A percentile compares a stretch with the other conserved stretches of the same genome.
Conservation (phyloP, 805 yeast genomes). For the Tetrapisispora taiwanensis region DNA sequence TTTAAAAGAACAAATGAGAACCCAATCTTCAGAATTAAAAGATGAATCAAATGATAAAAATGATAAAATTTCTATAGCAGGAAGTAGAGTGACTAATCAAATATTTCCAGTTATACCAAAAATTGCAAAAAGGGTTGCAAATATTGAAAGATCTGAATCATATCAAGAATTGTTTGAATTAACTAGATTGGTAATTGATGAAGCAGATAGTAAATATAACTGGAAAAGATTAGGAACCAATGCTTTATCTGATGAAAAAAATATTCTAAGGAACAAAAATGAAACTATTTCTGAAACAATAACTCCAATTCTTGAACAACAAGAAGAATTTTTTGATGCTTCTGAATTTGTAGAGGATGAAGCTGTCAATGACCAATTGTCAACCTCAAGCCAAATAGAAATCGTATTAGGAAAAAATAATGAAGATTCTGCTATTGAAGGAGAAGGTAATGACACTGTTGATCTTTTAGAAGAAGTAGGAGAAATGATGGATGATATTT, state of each 20-base stretch:
- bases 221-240: slow-evolving; percentile 25
- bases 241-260: background rate
- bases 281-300: background rate
- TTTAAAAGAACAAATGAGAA: background rate
- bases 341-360: background rate
- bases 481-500: slow-evolving; percentile 1
- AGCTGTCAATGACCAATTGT: background rate
- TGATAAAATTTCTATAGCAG: background rate
- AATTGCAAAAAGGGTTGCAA: slow-evolving; percentile 4
- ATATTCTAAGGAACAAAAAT: background rate
- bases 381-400: background rate
- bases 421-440: background rate
- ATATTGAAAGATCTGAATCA: slow-evolving; percentile 23
- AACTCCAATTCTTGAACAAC: background rate
- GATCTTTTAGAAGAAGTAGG: slow-evolving; percentile 2
- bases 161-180: slow-evolving; percentile 24
- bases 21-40: too few species aligned
- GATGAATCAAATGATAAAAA: background rate
- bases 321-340: background rate
- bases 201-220: slow-evolving; percentile 24
- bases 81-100: background rate
- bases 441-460: background rate
- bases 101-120: slow-evolving; percentile 16
- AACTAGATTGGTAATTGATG: slow-evolving; percentile 27
- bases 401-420: background rate